Base-by-base conservation (phyloP, 208 protist species). In the Leishmania lainsoni region DNA sequence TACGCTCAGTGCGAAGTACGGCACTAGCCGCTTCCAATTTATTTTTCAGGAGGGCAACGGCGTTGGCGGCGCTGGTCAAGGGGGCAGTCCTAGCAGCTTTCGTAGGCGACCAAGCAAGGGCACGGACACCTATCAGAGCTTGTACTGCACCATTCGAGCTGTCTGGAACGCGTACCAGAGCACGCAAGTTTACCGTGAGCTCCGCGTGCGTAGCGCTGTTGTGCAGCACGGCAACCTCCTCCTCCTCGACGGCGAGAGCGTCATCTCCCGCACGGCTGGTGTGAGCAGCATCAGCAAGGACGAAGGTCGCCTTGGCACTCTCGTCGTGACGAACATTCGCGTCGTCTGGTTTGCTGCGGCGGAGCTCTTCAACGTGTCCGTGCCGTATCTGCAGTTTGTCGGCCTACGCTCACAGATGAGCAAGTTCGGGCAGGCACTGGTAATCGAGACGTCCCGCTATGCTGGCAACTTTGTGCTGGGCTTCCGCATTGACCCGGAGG, bases 321-420 rank as follows among this genome's bases (percentile, higher is more conserved):
- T 99, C 48, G 90, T 98, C 81, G 87, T 98, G 16, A 99, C 98
- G 14, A 99, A 99, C 84, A 83, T 99, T 16, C 96, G 98, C 42
- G 59, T 99, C 6, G 98, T 99, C 12, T 99, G 98, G 98, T 96
- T 95, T 78, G 94, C 95, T 1, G 88, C 92, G 52, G 80, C 89
- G 3, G 92, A 96, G 63, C 93, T 95, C 86, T 98, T 99, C 79
- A 99, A 99, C 88, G 96, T 99, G 35, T 98, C 92, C 42, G 97
- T 99, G 66, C 98, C 98, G 29, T 99, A 99, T 78, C 69, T 99
- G 29, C 98, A 99, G 83, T 88, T 99, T 32, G 92, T 86, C 35
- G 85, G 84, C 42, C 52, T 98, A 22, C 84, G 84, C 54, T 79
- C 94, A 20, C 91, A 96, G 79, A 84, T 93, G 39, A 97, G 95